phyloP scores from a whole-genome alignment of 345 rosid genomes.

The Chamaenerion angustifolium region DNA sequence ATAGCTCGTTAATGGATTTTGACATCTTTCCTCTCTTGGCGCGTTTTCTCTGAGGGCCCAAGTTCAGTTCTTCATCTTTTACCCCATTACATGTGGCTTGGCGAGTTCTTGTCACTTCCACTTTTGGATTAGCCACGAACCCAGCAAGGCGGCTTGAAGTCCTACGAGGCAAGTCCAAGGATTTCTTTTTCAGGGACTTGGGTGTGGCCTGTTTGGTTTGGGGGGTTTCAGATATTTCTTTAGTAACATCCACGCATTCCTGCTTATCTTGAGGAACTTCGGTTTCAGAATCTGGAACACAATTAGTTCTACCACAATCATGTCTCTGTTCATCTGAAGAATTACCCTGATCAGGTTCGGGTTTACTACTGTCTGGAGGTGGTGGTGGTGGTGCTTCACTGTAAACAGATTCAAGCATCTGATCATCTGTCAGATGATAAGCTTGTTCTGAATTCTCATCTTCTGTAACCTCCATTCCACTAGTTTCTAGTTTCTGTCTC shows the following conservation, averaged over 20 bases:
- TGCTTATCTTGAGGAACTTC: neutral
- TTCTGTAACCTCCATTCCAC: conserved; percentile 15
- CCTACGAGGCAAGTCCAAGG: conserved; percentile 34
- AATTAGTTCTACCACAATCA: conserved; percentile 12
- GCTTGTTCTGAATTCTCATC: neutral
- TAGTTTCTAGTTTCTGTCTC: conserved; percentile 18
- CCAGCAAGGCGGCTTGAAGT: conserved; percentile 91
- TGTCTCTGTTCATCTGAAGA: conserved; percentile 14
- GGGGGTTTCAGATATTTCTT: neutral
- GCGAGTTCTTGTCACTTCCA: conserved; percentile 39
- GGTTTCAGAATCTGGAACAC: neutral
- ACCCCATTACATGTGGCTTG: conserved; percentile 11
- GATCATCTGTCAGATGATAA: neutral
- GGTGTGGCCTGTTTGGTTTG: conserved; percentile 5
- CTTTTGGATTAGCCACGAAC: conserved; percentile 46
- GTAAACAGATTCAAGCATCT: conserved; percentile 1
- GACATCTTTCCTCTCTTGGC: conserved; percentile 3
- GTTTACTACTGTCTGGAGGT: neutral
- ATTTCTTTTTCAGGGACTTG: conserved; percentile 25
- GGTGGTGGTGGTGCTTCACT: neutral
- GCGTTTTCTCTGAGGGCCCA: neutral
- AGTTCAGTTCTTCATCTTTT: neutral
- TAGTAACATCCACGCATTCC: neutral
- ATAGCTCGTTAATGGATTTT: neutral
- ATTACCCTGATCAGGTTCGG: neutral